Base-by-base conservation (phyloP, 352 stramenopile genomes). In the Achlya hypogyna region DNA sequence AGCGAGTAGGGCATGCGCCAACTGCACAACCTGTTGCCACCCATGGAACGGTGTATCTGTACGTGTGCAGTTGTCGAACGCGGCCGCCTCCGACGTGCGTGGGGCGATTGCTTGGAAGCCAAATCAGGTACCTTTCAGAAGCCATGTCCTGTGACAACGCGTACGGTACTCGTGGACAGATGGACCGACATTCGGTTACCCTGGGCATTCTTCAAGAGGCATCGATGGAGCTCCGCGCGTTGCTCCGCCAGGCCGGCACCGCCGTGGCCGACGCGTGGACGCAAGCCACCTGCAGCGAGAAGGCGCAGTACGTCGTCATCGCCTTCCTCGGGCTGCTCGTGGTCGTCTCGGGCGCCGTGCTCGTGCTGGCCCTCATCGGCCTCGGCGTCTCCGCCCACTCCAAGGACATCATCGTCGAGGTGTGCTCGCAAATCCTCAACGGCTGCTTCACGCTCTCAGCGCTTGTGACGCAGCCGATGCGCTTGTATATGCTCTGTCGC, bases 361-460 rank as follows among this genome's bases (percentile, higher is more conserved):
- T 64, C 38, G 29, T 64, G 1, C 29, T 64, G 18, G 56, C 56
- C n/a, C 25, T 64, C 29, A 42, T 64, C 4, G 56, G 56, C n/a
- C 56, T 64, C 23, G 56, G 56, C n/a, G 4, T 64, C 31, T 23
- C 22, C 20, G 35, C 22, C 16, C 42, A 78, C 53, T 69, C 69
- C 59, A 78, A 78, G 63, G 73, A 78, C 62, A 53, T 75, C 40
- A 76, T 72, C 69, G 69, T 75, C 63, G 73, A 78, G 47, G 73
- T 78, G 32, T 76, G 75, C 66, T 78, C 73, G 62, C 73, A 78
- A 60, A 78, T 78, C 58, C 73, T 78, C 54, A 78, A 78, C 52
- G 73, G 60, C 5, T 71, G 75, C 32, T 78, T 78, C 53, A 76
- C 73, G 51, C 74, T 73, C 69, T 74, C 75, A 64, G 73, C 73